Conservation (phyloP, 2,329 filamentous ascomycete species). For the Escovopsis sp. region DNA sequence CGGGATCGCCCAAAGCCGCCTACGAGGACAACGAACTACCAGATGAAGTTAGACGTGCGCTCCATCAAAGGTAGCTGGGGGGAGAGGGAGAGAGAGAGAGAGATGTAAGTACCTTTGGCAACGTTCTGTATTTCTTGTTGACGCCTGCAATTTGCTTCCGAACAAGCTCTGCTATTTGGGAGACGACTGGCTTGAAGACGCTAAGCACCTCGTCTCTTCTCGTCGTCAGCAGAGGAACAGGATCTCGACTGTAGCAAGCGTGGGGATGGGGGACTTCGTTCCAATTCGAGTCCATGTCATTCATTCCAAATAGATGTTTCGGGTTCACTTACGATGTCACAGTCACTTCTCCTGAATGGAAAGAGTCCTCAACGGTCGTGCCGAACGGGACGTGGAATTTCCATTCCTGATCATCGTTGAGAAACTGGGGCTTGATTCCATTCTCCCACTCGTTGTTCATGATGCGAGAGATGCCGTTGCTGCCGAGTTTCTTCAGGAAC, state of each 20-base stretch:
- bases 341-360: background rate
- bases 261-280: too few species aligned
- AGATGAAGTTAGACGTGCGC: background rate
- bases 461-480: conserved; percentile 5
- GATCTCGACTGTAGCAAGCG: background rate
- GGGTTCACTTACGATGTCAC: conserved; percentile 2
- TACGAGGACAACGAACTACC: conserved; percentile 23
- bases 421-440: conserved; percentile 14
- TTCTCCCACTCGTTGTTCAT: conserved; percentile 17
- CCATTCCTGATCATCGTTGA: conserved; percentile 7
- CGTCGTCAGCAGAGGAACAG: background rate
- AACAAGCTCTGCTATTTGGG: conserved; percentile 12
- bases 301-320: too few species aligned
- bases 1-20: conserved; percentile 23
- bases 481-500: conserved; percentile 3
- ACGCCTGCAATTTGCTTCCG: conserved; percentile 12
- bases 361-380: background rate
- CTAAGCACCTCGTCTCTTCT: conserved; percentile 10
- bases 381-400: conserved; percentile 8
- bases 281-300: too few species aligned
- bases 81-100: background rate
- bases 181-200: conserved; percentile 12
- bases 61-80: background rate
- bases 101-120: conserved; percentile 16
- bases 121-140: background rate